These are phyloP conservation scores for Candida michaelii DNA, from an alignment of 805 yeast species.

Conservation along the genomic window DNA sequence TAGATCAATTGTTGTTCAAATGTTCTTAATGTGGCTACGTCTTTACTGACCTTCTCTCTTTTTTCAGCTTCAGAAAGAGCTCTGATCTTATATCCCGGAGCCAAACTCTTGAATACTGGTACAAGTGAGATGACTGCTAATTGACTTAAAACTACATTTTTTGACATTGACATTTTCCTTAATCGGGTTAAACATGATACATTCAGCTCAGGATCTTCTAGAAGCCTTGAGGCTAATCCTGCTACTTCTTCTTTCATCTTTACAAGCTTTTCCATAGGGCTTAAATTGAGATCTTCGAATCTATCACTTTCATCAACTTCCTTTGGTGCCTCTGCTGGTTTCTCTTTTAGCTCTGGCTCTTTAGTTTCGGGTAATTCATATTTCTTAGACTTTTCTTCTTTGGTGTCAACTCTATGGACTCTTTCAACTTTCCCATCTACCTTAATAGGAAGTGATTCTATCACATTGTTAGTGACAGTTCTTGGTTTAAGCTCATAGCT, in stretches of 20 bases:
- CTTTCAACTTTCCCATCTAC: slow-evolving; percentile 74
- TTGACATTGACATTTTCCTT: slow-evolving; percentile 67
- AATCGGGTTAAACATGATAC: slow-evolving; percentile 62
- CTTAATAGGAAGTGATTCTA: slow-evolving; percentile 81
- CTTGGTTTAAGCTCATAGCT: slow-evolving; percentile 80
- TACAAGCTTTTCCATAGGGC: slow-evolving; percentile 53
- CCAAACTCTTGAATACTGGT: slow-evolving; percentile 78
- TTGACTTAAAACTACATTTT: slow-evolving; percentile 63
- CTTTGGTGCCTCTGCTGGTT: slow-evolving; percentile 32
- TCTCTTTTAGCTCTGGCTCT: slow-evolving; percentile 14
- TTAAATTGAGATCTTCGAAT: slow-evolving; percentile 46
- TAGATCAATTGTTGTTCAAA: slow-evolving; percentile 78
- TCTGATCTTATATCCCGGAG: slow-evolving; percentile 86
- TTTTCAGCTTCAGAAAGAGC: slow-evolving; percentile 79
- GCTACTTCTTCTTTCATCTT: slow-evolving; percentile 83
- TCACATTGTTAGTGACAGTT: slow-evolving; percentile 38
- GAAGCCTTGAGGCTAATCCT: slow-evolving; percentile 67
- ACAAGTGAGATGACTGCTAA: slow-evolving; percentile 76
- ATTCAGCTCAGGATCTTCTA: slow-evolving; percentile 90
- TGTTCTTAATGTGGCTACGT: slow-evolving; percentile 70
- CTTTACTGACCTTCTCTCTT: slow-evolving; percentile 79
- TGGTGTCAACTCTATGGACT: slow-evolving; percentile 42
- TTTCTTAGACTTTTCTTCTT: slow-evolving; percentile 20
- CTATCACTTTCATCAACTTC: slow-evolving; percentile 27
- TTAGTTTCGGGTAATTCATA: slow-evolving; percentile 13